These are phyloP conservation scores for Colletotrichum sidae DNA, from an alignment of 2,329 filamentous ascomycete genomes.

Conservation along the genomic window DNA sequence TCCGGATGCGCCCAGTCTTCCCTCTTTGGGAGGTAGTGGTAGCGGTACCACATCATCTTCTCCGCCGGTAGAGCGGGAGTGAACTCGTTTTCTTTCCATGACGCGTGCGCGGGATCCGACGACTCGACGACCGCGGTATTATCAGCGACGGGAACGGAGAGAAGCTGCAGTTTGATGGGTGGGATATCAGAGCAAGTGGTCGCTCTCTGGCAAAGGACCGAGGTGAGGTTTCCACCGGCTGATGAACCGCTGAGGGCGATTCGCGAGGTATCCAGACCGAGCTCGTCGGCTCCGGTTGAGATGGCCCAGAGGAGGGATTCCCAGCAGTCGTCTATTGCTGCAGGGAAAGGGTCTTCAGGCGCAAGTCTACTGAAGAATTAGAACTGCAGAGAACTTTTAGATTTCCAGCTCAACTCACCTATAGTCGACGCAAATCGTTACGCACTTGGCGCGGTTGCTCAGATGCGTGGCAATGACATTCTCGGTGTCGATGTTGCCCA, in stretches of 20 bases:
- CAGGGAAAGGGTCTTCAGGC: constrained; percentile 67
- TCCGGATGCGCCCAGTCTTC: constrained; percentile 60
- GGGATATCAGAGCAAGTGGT: constrained; percentile 50
- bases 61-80: constrained; percentile 63
- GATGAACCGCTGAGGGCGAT: constrained; percentile 57
- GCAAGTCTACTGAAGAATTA: constrained; percentile 55
- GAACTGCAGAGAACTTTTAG: not conserved
- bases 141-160: constrained; percentile 69
- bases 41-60: constrained; percentile 72
- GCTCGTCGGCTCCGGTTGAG: constrained; percentile 41
- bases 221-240: constrained; percentile 64
- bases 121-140: constrained; percentile 65
- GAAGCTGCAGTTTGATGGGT: constrained; percentile 56
- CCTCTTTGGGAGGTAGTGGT: constrained; percentile 64
- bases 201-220: constrained; percentile 64
- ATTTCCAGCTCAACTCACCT: constrained; percentile 49
- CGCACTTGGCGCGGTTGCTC: constrained; percentile 59
- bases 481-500: constrained; percentile 68
- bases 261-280: constrained; percentile 55
- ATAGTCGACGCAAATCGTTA: constrained; percentile 68
- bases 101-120: constrained; percentile 49
- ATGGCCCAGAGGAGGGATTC: constrained; percentile 62
- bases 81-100: constrained; percentile 63
- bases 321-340: constrained; percentile 68
- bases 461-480: constrained; percentile 68